These are phyloP conservation scores for Umbelopsis isabellina DNA, from an alignment of 192 early-diverging fungal genomes.

Conservation along the genomic window DNA sequence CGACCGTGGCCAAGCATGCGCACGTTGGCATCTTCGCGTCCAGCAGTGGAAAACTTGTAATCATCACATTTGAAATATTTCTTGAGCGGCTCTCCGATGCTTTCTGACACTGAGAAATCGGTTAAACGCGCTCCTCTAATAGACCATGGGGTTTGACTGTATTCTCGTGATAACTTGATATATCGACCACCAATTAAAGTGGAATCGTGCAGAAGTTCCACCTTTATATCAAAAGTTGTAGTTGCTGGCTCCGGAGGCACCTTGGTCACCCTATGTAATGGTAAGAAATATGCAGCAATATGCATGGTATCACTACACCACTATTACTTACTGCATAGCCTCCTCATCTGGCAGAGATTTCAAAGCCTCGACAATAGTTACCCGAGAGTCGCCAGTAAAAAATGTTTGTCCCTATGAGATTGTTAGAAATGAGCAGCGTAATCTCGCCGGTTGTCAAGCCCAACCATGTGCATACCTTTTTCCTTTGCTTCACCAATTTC, in stretches of 20 bases:
- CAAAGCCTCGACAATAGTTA: conserved; percentile 50
- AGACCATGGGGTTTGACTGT: conserved; percentile 88
- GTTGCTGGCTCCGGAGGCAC: conserved; percentile 39
- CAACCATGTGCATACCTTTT: conserved; percentile 46
- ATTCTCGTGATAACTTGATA: conserved; percentile 69
- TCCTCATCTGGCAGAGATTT: conserved; percentile 42
- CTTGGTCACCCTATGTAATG: conserved; percentile 26
- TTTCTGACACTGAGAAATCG: conserved; percentile 81
- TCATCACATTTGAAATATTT: conserved; percentile 59
- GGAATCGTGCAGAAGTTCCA: conserved; percentile 54
- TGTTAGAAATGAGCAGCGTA: background rate
- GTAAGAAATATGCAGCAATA: too few species aligned
- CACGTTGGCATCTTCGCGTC: conserved; percentile 94
- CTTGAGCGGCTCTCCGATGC: conserved; percentile 64
- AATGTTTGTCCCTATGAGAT: conserved; percentile 45
- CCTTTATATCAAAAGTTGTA: conserved; percentile 7
- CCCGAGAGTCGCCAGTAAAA: conserved; percentile 49
- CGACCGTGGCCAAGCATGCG: conserved; percentile 91
- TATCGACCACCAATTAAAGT: conserved; percentile 74
- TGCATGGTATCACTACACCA: too few species aligned
- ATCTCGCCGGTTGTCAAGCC: background rate
- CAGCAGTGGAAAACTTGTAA: conserved; percentile 82
- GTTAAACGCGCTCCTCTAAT: conserved; percentile 69
- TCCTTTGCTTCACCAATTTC: conserved; percentile 51
- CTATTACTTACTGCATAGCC: conserved; percentile 42